Percentiles rank a stretch among this genome's conserved stretches.
Conservation (phyloP, 768 basidiomycete species). For the Kwoniella newhampshirensis region DNA sequence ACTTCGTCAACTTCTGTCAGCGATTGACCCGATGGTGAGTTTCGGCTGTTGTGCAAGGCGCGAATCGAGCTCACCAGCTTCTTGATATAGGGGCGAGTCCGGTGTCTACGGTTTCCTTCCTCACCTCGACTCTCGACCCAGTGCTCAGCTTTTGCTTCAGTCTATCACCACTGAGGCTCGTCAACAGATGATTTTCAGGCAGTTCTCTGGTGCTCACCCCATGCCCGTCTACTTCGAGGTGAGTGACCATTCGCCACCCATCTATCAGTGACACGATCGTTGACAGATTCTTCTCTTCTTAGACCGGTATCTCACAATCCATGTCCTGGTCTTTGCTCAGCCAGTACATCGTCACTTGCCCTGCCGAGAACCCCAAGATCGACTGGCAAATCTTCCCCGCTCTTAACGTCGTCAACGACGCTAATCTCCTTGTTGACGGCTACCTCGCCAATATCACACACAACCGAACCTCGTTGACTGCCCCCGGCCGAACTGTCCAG, state of each 20-base stretch:
- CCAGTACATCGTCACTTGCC: conserved; percentile 61
- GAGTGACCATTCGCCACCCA: no score
- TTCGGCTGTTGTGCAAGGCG: conserved; percentile 6
- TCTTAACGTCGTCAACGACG: conserved; percentile 58
- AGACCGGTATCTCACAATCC: conserved; percentile 61
- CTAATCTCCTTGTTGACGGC: conserved; percentile 45
- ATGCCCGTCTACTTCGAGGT: conserved; percentile 64
- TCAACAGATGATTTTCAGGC: conserved; percentile 68
- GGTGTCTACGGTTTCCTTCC: conserved; percentile 67
- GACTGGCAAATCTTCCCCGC: conserved; percentile 63
- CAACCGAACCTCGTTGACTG: conserved; percentile 61
- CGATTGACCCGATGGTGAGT: conserved; percentile 55
- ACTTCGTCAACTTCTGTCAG: conserved; percentile 65
- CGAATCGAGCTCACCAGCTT: no score
- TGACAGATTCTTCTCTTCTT: conserved; percentile 1
- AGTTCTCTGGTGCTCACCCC: conserved; percentile 62
- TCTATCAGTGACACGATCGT: conserved; percentile 23
- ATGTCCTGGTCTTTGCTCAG: conserved; percentile 66
- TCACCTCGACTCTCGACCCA: conserved; percentile 62
- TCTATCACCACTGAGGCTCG: conserved; percentile 65
- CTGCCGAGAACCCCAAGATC: conserved; percentile 60
- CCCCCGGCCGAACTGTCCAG: conserved; percentile 57
- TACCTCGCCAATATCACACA: conserved; percentile 59
- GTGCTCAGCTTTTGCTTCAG: conserved; percentile 61
- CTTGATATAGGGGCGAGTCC: conserved; percentile 58